A percentile compares a stretch with the other conserved stretches of the same genome.
Conservation (phyloP, 805 yeast genomes). For the Nakazawaea holstii region DNA sequence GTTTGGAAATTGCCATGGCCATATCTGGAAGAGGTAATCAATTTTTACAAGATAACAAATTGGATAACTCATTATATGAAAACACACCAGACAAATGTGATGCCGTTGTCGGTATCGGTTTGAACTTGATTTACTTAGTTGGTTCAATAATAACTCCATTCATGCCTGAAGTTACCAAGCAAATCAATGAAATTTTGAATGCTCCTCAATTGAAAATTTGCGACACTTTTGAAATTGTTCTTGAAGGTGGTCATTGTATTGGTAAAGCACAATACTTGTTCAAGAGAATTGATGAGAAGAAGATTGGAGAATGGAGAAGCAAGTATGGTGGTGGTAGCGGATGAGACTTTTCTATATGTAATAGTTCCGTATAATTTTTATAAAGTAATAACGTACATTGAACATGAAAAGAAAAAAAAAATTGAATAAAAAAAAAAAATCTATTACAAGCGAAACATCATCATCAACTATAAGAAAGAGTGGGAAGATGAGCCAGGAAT, state of each 20-base stretch:
- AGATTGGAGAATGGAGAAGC: slow-evolving; percentile 80
- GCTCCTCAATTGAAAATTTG: slow-evolving; percentile 78
- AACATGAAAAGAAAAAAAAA: neutral
- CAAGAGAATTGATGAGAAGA: slow-evolving; percentile 85
- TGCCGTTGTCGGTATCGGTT: slow-evolving; percentile 87
- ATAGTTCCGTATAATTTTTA: neutral
- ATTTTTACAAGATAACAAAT: slow-evolving; percentile 92
- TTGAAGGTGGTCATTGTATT: slow-evolving; percentile 79
- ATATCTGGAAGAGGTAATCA: slow-evolving; percentile 90
- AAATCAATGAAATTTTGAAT: slow-evolving; percentile 73
- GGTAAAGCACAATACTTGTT: slow-evolving; percentile 90
- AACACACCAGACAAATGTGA: slow-evolving; percentile 77
- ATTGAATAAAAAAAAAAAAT: neutral
- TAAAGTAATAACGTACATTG: too few relatives aligned
- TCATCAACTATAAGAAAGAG: neutral
- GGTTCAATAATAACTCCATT: slow-evolving; percentile 79
- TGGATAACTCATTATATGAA: slow-evolving; percentile 80
- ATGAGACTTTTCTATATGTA: neutral
- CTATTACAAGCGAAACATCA: neutral
- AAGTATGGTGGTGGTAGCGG: slow-evolving; percentile 70
- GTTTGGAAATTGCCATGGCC: slow-evolving; percentile 88
- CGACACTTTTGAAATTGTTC: slow-evolving; percentile 62
- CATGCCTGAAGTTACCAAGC: slow-evolving; percentile 78
- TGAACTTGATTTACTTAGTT: slow-evolving; percentile 83
- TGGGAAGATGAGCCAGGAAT: slow-evolving; percentile 46